A percentile compares a stretch with the other conserved stretches of the same genome.
These are phyloP conservation scores for Purpureocillium lavendulum DNA, from an alignment of 2,329 filamentous ascomycete genomes.

Conservation along the genomic window DNA sequence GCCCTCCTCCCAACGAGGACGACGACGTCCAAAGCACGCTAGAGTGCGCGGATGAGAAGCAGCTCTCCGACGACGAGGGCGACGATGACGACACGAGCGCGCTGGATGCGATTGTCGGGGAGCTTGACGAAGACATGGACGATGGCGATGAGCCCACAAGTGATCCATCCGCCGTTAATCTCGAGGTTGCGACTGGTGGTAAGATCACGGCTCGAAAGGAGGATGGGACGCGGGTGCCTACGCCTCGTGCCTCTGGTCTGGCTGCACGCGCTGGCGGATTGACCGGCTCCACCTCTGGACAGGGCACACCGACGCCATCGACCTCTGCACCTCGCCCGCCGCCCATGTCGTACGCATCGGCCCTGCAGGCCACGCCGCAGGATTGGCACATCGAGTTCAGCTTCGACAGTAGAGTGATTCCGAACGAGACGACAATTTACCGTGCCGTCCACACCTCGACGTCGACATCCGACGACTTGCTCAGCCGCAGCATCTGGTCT, in stretches of 20 bases:
- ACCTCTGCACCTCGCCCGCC: constrained; percentile 46
- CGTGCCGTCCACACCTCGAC: constrained; percentile 71
- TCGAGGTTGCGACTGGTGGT: constrained; percentile 79
- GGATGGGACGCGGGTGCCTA: constrained; percentile 79
- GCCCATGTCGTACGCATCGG: constrained; percentile 75
- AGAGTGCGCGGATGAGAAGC: constrained; percentile 89
- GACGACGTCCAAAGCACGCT: constrained; percentile 62
- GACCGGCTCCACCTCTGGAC: constrained; percentile 21
- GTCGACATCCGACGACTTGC: constrained; percentile 49
- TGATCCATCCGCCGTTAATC: constrained; percentile 78
- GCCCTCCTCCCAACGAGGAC: constrained; percentile 46
- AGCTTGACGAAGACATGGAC: constrained; percentile 78
- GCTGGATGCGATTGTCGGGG: constrained; percentile 82
- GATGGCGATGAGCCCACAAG: constrained; percentile 58
- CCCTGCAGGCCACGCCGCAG: constrained; percentile 70
- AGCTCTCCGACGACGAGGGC: constrained; percentile 64
- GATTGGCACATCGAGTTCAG: constrained; percentile 98
- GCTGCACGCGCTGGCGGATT: constrained; percentile 32
- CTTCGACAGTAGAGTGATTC: constrained; percentile 72
- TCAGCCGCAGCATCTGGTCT: constrained; percentile 78
- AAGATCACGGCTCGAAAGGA: constrained; percentile 88
- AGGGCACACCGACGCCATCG: constrained; percentile 38
- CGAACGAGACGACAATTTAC: constrained; percentile 92
- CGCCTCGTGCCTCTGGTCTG: constrained; percentile 55
- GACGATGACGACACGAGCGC: constrained; percentile 57